Base-by-base conservation (phyloP, 2,329 filamentous ascomycete species). In the Paecilomyces sp. region DNA sequence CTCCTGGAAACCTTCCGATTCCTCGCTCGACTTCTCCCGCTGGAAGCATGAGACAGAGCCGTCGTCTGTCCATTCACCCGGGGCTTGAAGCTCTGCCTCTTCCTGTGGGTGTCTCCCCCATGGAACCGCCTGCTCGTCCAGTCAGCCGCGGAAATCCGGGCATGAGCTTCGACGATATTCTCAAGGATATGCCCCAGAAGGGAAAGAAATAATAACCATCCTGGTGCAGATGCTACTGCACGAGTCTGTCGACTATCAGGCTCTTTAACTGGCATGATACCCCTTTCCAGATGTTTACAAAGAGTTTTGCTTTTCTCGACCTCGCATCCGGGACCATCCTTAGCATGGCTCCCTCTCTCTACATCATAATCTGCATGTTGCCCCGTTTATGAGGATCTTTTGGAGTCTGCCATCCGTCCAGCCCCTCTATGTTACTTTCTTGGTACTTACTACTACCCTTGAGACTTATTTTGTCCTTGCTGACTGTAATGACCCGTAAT, bases 101-200 rank as follows among this genome's bases (percentile, higher is more conserved):
- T 15, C 77, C 77, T 0, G 72, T 73, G 0, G 76, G 76, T 6
- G 74, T 79, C 55, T 70, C 72, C 6, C 76, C 77, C 9, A 69
- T 76, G 47, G 74, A 77, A 31, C 72, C 74, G 15, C 72, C 72
- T 3, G 64, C 72, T 24, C 69, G 76, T n/a, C 72, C 76, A 1
- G 66, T 72, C 9, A 76, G 72, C 56, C 70, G 72, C 24, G 72
- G 77, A 63, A 80, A 81, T 62, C 79, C 79, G 9, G 76, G 76
- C 57, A 76, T 80, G 71, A 80, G 77, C 57, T 81, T 81, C 62
- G 79, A 80, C 61, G 75, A 78, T 56, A 81, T 81, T 58, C 65
- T 81, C 56, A 75, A 72, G 60, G 73, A 74, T 54, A 72, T 77
- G 55, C 72, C 71, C 22, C 67, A 68, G 53, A 70, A 71, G 63